phyloP scores from a whole-genome alignment of 2,329 filamentous ascomycete genomes.

The Fusarium anguioides region DNA sequence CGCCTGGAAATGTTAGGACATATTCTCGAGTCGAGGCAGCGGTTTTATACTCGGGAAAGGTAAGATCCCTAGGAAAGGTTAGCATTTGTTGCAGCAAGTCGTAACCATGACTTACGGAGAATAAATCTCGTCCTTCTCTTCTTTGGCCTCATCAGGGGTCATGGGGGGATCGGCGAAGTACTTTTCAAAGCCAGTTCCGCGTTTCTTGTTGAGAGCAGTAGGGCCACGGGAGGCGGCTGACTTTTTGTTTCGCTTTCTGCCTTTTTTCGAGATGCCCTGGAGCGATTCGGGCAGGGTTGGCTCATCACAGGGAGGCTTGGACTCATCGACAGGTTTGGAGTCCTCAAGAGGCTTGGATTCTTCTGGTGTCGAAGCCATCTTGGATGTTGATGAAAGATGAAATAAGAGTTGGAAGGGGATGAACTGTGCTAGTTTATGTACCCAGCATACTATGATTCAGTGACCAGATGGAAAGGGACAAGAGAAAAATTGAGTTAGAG shows the following conservation, averaged over 20 bases:
- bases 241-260: conserved; percentile 35
- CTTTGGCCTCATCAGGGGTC: conserved; percentile 73
- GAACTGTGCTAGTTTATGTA: not conserved
- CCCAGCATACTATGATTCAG: conserved; percentile 6
- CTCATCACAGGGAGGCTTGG: not conserved
- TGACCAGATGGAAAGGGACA: not conserved
- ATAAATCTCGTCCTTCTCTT: conserved; percentile 76
- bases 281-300: conserved; percentile 19
- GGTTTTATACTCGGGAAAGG: conserved; percentile 65
- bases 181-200: conserved; percentile 79
- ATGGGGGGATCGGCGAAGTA: conserved; percentile 84
- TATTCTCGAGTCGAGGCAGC: not conserved
- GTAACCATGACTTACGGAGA: conserved; percentile 59
- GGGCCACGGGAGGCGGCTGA: conserved; percentile 49
- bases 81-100: conserved; percentile 9
- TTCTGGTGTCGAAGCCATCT: conserved; percentile 3
- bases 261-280: conserved; percentile 32
- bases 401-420: not conserved
- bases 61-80: conserved; percentile 55
- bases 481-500: not conserved
- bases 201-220: conserved; percentile 55
- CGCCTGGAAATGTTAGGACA: conserved; percentile 63
- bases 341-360: not conserved
- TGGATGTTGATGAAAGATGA: not conserved
- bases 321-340: too few relatives aligned